Conservation (phyloP, 2,329 filamentous ascomycete species). For the Pezizomycotina sp. region DNA sequence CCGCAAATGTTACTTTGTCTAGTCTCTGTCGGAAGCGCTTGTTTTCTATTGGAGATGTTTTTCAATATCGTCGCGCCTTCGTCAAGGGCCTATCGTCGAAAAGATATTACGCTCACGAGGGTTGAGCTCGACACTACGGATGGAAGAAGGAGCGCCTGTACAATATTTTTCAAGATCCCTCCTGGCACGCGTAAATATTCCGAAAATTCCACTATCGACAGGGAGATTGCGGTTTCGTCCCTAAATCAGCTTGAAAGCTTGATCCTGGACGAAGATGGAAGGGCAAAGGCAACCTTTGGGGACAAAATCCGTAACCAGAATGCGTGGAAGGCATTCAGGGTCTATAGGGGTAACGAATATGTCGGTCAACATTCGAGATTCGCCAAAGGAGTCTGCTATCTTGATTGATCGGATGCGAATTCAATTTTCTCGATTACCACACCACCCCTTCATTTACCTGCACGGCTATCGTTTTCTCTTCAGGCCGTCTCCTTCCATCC, state of each 20-base stretch:
- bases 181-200: slow-evolving; percentile 10
- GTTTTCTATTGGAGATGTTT: slow-evolving; percentile 12
- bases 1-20: slow-evolving; percentile 14
- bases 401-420: slow-evolving; percentile 12
- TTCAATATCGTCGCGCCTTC: slow-evolving; percentile 14
- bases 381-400: slow-evolving; percentile 14
- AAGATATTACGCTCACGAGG: slow-evolving; percentile 9
- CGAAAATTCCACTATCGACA: no score
- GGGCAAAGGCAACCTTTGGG: slow-evolving; percentile 12
- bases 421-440: no score
- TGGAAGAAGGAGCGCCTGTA: slow-evolving; percentile 15
- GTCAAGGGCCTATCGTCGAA: slow-evolving; percentile 9
- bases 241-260: slow-evolving; percentile 14
- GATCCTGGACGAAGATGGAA: slow-evolving; percentile 16
- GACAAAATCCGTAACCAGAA: slow-evolving; percentile 18
- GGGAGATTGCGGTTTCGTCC: no score
- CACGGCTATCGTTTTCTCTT: no score
- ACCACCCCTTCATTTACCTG: no score
- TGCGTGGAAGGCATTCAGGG: slow-evolving; percentile 14
- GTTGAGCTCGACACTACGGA: slow-evolving; percentile 3
- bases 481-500: no score
- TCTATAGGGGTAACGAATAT: slow-evolving; percentile 15
- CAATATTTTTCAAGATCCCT: slow-evolving; percentile 9
- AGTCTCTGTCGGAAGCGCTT: slow-evolving; percentile 13
- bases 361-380: slow-evolving; percentile 13